Conservation (phyloP, 1,284 basidiomycete species). For the Ustilago cynodontis region DNA sequence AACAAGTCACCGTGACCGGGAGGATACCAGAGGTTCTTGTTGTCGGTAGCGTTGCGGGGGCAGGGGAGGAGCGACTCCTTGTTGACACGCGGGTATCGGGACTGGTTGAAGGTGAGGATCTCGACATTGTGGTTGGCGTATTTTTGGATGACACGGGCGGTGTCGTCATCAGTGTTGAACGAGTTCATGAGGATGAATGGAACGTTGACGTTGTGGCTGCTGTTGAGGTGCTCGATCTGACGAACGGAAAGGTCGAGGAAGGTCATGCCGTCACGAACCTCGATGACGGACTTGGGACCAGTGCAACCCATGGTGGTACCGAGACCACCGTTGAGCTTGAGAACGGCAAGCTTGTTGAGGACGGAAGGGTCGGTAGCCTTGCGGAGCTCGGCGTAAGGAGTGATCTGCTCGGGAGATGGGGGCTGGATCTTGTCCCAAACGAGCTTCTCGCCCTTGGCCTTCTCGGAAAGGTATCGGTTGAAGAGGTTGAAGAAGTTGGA, state of each 20-base stretch:
- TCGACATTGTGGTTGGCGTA: conserved; percentile 81
- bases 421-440: conserved; percentile 98
- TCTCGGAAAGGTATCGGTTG: conserved; percentile 95
- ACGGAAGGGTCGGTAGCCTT: conserved; percentile 65
- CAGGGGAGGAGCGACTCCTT: conserved; percentile 93
- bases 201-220: conserved; percentile 79
- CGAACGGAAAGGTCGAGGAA: conserved; percentile 97
- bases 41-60: conserved; percentile 85
- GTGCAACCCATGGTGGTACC: conserved; percentile 94
- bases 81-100: conserved; percentile 95
- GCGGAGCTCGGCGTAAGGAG: conserved; percentile 82
- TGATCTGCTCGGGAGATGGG: conserved; percentile 90
- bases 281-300: conserved; percentile 74
- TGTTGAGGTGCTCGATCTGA: conserved; percentile 88
- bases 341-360: conserved; percentile 81
- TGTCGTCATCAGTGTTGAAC: conserved; percentile 86
- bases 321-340: conserved; percentile 99
- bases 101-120: conserved; percentile 87
- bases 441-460: conserved; percentile 92
- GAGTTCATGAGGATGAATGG: conserved; percentile 99
- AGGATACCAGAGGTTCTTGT: conserved; percentile 94
- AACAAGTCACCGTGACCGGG: conserved; percentile 98
- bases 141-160: conserved; percentile 89
- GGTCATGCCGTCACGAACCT: conserved; percentile 87
- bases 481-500: conserved; percentile 98